phyloP scores from a whole-genome alignment of 2,329 filamentous ascomycete genomes.

The Aureobasidium melanogenum region DNA sequence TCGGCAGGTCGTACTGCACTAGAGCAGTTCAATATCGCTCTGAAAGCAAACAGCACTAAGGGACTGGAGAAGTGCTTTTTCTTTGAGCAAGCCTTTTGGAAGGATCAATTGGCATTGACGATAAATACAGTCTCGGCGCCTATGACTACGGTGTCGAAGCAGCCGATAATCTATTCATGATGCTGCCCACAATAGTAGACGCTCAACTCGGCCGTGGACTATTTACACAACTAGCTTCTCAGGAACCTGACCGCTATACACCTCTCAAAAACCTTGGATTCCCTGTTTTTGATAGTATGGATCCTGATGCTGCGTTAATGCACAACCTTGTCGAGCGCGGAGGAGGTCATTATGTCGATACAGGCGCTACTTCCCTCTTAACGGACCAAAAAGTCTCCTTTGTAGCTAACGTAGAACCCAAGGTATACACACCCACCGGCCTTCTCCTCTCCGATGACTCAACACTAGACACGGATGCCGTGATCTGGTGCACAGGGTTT shows the following conservation, averaged over 20 bases:
- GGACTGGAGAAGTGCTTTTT: neutral
- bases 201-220: neutral
- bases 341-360: constrained; percentile 35
- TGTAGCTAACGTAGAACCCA: neutral
- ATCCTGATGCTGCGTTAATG: constrained; percentile 14
- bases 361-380: constrained; percentile 29
- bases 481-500: neutral
- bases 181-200: neutral
- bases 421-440: neutral
- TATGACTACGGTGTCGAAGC: constrained; percentile 14
- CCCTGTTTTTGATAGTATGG: constrained; percentile 27
- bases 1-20: neutral
- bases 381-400: constrained; percentile 17
- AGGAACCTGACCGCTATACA: constrained; percentile 29
- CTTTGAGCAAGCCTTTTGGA: neutral
- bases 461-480: neutral
- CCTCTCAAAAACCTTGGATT: constrained; percentile 28
- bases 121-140: neutral
- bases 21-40: neutral
- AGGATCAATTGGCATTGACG: neutral
- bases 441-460: neutral
- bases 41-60: neutral
- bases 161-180: constrained; percentile 18
- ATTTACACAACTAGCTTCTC: constrained; percentile 15
- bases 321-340: constrained; percentile 29